Percentiles rank a stretch among this genome's conserved stretches.
phyloP scores from a whole-genome alignment of 163 green algal species.

The Prototheca cutis region DNA sequence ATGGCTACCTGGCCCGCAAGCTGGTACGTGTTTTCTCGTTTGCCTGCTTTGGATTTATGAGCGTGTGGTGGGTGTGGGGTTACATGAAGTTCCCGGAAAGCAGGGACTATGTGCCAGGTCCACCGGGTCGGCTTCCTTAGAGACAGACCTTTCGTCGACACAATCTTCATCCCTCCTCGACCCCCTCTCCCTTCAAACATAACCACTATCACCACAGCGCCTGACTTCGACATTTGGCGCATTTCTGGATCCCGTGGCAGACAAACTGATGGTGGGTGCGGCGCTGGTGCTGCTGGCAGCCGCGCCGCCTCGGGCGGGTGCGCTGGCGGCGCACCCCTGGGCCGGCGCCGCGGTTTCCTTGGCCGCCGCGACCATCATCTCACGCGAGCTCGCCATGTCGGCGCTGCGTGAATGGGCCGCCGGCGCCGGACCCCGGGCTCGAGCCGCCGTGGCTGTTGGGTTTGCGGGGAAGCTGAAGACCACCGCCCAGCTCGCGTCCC shows the following conservation, averaged over 20 bases:
- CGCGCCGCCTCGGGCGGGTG: slow-evolving; percentile 17
- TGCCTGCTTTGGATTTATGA: no score
- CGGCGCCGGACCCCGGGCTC: slow-evolving; percentile 49
- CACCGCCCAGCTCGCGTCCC: slow-evolving; percentile 45
- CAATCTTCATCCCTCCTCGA: no score
- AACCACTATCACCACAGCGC: no score
- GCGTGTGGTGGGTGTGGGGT: no score
- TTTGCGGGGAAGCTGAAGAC: slow-evolving; percentile 63
- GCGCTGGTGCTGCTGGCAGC: slow-evolving; percentile 74
- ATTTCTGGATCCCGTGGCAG: slow-evolving; percentile 96
- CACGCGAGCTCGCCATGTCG: slow-evolving; percentile 89
- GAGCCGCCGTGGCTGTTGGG: slow-evolving; percentile 44
- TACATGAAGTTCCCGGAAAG: no score
- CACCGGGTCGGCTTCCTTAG: no score
- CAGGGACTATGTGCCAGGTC: no score
- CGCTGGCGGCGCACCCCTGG: slow-evolving; percentile 55
- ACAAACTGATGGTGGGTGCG: slow-evolving; percentile 95
- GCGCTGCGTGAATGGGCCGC: slow-evolving; percentile 88
- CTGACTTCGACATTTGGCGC: slow-evolving; percentile 75
- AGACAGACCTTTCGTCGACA: no score
- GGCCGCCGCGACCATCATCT: slow-evolving; percentile 54
- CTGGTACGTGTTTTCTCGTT: no score
- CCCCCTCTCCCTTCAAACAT: not conserved
- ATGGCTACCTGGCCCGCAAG: slow-evolving; percentile 34
- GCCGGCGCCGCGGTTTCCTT: no score